Base-by-base conservation (phyloP, 1,139 yeast species). In the Blastobotrys proliferans region DNA sequence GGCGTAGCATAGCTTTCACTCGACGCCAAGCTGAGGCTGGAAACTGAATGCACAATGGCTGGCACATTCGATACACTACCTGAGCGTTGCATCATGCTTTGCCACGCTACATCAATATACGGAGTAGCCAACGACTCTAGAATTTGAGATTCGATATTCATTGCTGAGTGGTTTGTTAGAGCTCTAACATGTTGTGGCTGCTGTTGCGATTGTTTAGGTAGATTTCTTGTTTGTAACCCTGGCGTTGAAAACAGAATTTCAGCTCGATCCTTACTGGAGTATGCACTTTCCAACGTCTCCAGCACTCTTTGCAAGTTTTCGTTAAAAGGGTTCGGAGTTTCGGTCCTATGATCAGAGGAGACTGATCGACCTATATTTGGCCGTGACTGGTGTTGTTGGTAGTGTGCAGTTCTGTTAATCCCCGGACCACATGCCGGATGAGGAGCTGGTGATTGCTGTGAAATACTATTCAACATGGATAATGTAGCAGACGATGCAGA, bases 81-180 rank as follows among this genome's bases (percentile, higher is more conserved):
- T 4, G 45, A 46, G 10, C 59, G 49, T 32, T 53, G 57, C 40
- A 53, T 43, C 30, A 51, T 35, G 3, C 50, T 38, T 6, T 54
- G 46, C 52, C 54, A 52, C 5, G 55, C 45, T 14, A 46, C 50
- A 39, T 58, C 63, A 19, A 57, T 38, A 37, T 56, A 60, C 3
- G 64, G 64, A 16, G 56, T 53, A 2, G 63, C 58, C 26, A 61
- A 48, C 9, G 63, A 59, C 27, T 60, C 60, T 24, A 61, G 44
- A 14, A 61, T 49, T 35, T 58, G 57, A 43, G 67, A 55, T 52
- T 67, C 58, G 44, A 67, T 46, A 47, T 60, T 55, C 34, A 57
- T 43, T 11, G 59, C 47, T 9, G 53, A 44, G 6, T 50, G 35
- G 27, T 50, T 49, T n/a, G 58, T 51, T 34, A 49, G 43, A 6